Evolutionary conservation across 306 rosid species (phyloP).

Genomic region (Mimosa pudica): DNA sequence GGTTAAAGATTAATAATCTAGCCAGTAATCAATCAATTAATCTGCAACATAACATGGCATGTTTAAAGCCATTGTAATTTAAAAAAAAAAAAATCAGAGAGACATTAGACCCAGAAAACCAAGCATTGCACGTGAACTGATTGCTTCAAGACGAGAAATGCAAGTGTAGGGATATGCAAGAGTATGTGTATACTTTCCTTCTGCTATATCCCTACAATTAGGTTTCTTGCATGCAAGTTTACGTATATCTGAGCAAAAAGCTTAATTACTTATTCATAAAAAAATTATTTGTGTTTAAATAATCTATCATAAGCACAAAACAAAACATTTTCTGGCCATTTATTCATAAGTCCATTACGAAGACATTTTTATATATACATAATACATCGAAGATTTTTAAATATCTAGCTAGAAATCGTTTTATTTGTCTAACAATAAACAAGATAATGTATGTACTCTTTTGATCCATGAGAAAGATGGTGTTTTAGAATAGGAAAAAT

Average conservation of each 20-base stretch:
- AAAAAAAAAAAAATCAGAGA: background rate
- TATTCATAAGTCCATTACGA: background rate
- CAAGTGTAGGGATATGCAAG: no score
- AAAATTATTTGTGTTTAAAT: background rate
- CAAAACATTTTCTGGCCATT: background rate
- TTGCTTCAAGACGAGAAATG: background rate
- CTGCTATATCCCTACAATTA: background rate
- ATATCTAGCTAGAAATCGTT: background rate
- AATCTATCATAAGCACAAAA: background rate
- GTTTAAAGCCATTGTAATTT: background rate
- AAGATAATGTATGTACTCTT: no score
- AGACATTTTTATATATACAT: no score
- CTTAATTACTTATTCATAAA: background rate
- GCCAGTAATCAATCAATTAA: background rate
- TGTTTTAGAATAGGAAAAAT: background rate
- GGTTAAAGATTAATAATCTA: background rate
- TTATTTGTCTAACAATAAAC: no score
- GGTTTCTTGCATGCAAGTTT: background rate
- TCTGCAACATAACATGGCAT: background rate
- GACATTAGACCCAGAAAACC: background rate
- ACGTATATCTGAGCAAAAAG: background rate
- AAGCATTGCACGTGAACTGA: slow-evolving; percentile 6
- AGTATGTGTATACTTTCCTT: background rate
- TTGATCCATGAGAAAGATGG: background rate
- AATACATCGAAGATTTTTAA: no score